phyloP scores from a whole-genome alignment of 2,329 filamentous ascomycete genomes.

The Ceratocystis colombiana region DNA sequence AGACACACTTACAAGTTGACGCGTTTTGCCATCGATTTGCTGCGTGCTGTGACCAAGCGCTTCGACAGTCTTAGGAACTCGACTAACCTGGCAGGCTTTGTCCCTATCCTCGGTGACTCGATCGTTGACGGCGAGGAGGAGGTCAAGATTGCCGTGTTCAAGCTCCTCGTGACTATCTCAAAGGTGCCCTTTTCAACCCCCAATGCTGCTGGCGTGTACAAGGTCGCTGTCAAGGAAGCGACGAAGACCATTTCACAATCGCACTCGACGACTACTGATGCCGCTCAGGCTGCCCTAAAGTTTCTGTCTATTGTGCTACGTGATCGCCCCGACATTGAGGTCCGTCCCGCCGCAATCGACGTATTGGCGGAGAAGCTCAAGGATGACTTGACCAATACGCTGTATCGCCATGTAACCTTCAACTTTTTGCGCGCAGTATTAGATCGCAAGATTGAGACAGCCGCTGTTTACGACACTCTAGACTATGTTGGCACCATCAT shows the following conservation, averaged over 20 bases:
- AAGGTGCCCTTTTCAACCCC: constrained; percentile 71
- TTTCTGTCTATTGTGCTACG: constrained; percentile 75
- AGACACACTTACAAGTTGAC: constrained; percentile 80
- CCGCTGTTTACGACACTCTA: constrained; percentile 79
- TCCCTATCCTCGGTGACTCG: constrained; percentile 81
- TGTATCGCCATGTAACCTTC: constrained; percentile 86
- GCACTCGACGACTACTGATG: constrained; percentile 67
- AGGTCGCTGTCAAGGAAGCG: constrained; percentile 76
- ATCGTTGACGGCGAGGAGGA: constrained; percentile 80
- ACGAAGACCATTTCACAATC: constrained; percentile 69
- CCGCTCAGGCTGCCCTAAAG: constrained; percentile 81
- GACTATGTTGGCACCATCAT: constrained; percentile 85
- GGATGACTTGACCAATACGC: constrained; percentile 82
- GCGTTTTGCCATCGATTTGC: constrained; percentile 76
- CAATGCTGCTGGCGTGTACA: constrained; percentile 52
- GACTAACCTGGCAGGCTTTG: constrained; percentile 70
- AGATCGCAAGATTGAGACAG: constrained; percentile 72
- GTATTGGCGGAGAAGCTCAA: constrained; percentile 72
- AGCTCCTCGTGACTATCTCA: constrained; percentile 73
- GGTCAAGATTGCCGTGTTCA: constrained; percentile 77
- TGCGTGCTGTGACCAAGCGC: constrained; percentile 78
- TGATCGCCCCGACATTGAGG: constrained; percentile 61
- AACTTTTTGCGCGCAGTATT: constrained; percentile 85
- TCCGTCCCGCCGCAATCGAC: constrained; percentile 75
- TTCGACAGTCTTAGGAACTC: constrained; percentile 70